Evolutionary conservation across 148 eudicot species (phyloP).

Genomic region (Polygonum maritimum): DNA sequence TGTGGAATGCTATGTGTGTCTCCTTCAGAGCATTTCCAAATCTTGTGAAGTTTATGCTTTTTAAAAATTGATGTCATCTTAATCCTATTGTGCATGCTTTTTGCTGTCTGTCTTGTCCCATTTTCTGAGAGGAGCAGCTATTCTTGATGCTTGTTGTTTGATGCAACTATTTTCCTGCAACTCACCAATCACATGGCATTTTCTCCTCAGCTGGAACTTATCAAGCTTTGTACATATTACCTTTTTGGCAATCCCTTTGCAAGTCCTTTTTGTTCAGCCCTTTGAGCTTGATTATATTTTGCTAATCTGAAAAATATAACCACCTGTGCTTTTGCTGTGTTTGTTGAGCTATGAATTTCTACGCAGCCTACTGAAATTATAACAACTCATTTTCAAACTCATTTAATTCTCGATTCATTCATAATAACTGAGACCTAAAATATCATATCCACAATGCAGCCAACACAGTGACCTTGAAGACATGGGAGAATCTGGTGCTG

Average conservation of each 20-base stretch:
- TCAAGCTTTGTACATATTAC: too few species aligned
- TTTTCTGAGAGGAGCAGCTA: neutral
- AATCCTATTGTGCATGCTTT: neutral
- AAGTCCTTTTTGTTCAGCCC: too few species aligned
- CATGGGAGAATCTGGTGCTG: constrained; percentile 74
- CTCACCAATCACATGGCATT: neutral
- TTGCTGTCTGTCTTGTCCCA: neutral
- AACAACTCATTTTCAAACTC: neutral
- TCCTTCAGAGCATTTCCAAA: neutral
- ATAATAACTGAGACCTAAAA: neutral
- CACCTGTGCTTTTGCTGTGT: too few species aligned
- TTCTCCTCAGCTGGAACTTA: neutral
- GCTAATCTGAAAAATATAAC: too few species aligned
- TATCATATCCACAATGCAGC: constrained; percentile 30
- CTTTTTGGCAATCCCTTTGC: too few species aligned
- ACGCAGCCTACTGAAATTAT: too few species aligned
- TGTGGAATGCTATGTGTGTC: neutral
- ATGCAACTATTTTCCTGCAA: neutral
- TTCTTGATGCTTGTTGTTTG: neutral
- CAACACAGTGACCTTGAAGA: constrained; percentile 44
- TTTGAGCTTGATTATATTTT: too few species aligned
- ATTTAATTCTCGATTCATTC: neutral
- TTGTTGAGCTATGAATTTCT: too few species aligned
- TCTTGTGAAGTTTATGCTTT: neutral
- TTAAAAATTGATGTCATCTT: neutral